Evolutionary conservation across 2,329 filamentous ascomycete species (phyloP).

Genomic region (Exserohilum rostratum): DNA sequence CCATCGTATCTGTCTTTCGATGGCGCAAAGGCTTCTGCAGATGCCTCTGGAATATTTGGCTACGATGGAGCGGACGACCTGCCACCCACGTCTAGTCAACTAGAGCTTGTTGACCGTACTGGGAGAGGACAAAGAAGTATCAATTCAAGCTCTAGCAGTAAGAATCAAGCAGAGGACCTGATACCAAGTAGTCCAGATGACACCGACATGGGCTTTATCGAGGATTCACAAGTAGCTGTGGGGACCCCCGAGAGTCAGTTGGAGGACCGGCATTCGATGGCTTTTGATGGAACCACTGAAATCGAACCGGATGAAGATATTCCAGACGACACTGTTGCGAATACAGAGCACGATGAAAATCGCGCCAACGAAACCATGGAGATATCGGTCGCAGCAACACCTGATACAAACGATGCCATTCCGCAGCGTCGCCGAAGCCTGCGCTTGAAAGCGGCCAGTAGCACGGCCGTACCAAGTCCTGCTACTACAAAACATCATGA

Average conservation of each 20-base stretch:
- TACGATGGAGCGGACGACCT: constrained; percentile 7
- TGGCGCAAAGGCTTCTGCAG: background rate
- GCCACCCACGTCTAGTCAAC: constrained; percentile 21
- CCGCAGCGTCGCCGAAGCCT: background rate
- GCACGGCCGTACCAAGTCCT: background rate
- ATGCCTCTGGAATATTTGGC: background rate
- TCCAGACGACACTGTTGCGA: background rate
- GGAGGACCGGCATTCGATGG: constrained; percentile 28
- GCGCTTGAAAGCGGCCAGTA: background rate
- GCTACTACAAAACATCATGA: background rate
- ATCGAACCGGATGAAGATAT: background rate
- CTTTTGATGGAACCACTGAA: constrained; percentile 23
- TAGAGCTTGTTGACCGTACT: constrained; percentile 33
- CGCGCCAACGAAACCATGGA: background rate
- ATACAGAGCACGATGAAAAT: background rate
- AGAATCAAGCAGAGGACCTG: background rate
- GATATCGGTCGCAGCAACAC: background rate
- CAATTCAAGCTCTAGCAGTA: constrained; percentile 8
- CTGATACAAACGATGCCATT: background rate
- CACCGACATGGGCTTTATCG: constrained; percentile 40
- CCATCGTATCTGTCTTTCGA: constrained; percentile 31
- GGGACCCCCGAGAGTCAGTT: constrained; percentile 52
- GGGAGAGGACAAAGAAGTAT: constrained; percentile 28
- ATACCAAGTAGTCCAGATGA: constrained; percentile 3
- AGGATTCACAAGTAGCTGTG: constrained; percentile 53